These are phyloP conservation scores for Bassia scoparia DNA, from an alignment of 148 eudicot genomes.

Conservation along the genomic window DNA sequence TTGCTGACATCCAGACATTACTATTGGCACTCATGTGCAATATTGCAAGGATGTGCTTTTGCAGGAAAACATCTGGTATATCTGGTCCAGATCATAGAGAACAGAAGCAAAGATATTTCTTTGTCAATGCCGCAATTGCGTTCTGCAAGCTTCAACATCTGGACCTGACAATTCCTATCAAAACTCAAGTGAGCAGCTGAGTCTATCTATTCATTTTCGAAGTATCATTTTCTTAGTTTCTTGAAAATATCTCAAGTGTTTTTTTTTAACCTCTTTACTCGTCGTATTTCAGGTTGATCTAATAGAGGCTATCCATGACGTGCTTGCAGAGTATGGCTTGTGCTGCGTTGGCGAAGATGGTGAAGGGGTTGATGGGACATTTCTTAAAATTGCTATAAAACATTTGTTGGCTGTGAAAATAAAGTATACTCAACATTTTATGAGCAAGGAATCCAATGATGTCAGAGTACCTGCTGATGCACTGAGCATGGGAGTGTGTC, in stretches of 20 bases:
- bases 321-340: constrained; percentile 93
- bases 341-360: constrained; percentile 80
- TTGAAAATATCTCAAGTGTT: not conserved
- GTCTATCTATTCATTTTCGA: constrained; percentile 2
- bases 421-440: constrained; percentile 51
- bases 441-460: constrained; percentile 39
- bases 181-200: constrained; percentile 62
- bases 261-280: constrained; percentile 14
- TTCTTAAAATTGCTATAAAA: constrained; percentile 90
- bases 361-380: constrained; percentile 88
- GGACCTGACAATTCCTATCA: constrained; percentile 53
- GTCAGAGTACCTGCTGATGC: constrained; percentile 35
- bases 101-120: constrained; percentile 54
- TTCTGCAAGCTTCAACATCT: constrained; percentile 92
- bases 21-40: constrained; percentile 70
- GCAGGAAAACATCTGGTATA: constrained; percentile 54
- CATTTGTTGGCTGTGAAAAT: constrained; percentile 86
- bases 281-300: constrained; percentile 56
- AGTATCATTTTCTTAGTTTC: constrained; percentile 11
- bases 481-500: constrained; percentile 22
- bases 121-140: constrained; percentile 73
- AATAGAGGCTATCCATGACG: constrained; percentile 74
- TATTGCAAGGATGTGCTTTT: constrained; percentile 51
- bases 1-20: constrained; percentile 69
- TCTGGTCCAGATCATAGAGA: constrained; percentile 49